Conservation (phyloP, 1,139 yeast species). For the Yamadazyma triangularis region DNA sequence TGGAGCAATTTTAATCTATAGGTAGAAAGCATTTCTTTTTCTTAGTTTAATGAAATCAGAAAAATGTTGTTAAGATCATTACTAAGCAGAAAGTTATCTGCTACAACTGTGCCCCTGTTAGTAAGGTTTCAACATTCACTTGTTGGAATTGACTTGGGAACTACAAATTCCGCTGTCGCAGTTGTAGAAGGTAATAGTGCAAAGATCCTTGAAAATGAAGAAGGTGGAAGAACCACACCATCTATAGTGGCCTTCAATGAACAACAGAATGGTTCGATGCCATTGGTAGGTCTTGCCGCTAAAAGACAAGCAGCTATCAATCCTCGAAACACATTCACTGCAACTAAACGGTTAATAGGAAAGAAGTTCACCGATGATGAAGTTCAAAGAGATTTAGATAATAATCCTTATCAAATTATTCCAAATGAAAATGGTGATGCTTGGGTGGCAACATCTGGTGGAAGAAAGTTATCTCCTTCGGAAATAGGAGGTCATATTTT, state of each 20-base stretch:
- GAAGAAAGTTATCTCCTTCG: constrained; percentile 45
- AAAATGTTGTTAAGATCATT: background rate
- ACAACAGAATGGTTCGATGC: constrained; percentile 13
- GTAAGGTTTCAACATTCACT: constrained; percentile 24
- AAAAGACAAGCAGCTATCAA: constrained; percentile 64
- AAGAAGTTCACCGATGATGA: constrained; percentile 59
- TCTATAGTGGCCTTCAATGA: constrained; percentile 59
- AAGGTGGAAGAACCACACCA: constrained; percentile 70
- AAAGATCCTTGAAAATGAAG: constrained; percentile 59
- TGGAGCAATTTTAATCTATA: no score
- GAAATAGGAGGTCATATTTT: constrained; percentile 53
- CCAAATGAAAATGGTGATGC: constrained; percentile 60
- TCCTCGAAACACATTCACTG: constrained; percentile 66
- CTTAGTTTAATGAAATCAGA: no score
- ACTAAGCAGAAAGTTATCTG: background rate
- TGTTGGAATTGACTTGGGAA: constrained; percentile 75
- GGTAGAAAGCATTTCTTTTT: no score
- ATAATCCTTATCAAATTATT: constrained; percentile 53
- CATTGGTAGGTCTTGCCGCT: constrained; percentile 60
- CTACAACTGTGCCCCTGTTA: background rate
- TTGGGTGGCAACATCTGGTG: constrained; percentile 43
- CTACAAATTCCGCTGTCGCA: constrained; percentile 82
- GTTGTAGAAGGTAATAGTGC: constrained; percentile 50
- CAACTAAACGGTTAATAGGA: constrained; percentile 73
- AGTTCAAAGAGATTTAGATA: constrained; percentile 55